Percentiles rank a stretch among this genome's conserved stretches.
These are phyloP conservation scores for Fusarium gaditjirri DNA, from an alignment of 2,329 filamentous ascomycete species.

Conservation along the genomic window DNA sequence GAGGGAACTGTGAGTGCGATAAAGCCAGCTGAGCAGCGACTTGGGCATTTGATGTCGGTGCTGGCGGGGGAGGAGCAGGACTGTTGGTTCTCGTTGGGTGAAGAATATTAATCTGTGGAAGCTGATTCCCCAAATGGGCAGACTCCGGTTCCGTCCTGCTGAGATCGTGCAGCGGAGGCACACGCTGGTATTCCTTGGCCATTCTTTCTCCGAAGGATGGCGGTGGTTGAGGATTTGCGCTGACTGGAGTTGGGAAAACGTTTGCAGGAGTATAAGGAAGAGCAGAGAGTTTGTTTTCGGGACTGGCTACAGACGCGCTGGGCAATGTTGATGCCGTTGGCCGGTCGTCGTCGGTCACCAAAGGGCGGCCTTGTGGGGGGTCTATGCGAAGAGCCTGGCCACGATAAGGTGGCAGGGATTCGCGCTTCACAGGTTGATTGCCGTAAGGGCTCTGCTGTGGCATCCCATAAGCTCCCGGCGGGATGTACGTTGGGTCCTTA, in stretches of 20 bases:
- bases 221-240: constrained; percentile 60
- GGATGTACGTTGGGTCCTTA: constrained; percentile 76
- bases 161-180: constrained; percentile 70
- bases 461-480: constrained; percentile 71
- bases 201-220: constrained; percentile 60
- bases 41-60: constrained; percentile 58
- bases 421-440: constrained; percentile 60
- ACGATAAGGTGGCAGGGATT: constrained; percentile 68
- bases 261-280: constrained; percentile 65
- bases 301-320: constrained; percentile 67
- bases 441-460: constrained; percentile 58
- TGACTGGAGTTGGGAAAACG: constrained; percentile 71
- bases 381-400: constrained; percentile 71
- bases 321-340: constrained; percentile 68
- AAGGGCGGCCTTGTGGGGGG: constrained; percentile 67
- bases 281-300: constrained; percentile 71
- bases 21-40: constrained; percentile 69
- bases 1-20: constrained; percentile 63
- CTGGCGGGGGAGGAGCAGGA: constrained; percentile 54
- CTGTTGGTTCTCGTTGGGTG: constrained; percentile 63
- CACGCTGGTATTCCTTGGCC: constrained; percentile 69
- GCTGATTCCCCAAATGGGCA: constrained; percentile 59
- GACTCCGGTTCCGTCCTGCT: constrained; percentile 66
- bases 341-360: constrained; percentile 67
- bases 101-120: constrained; percentile 68